Base-by-base conservation (phyloP, 768 basidiomycete species). In the Rhodotorula graminis region DNA sequence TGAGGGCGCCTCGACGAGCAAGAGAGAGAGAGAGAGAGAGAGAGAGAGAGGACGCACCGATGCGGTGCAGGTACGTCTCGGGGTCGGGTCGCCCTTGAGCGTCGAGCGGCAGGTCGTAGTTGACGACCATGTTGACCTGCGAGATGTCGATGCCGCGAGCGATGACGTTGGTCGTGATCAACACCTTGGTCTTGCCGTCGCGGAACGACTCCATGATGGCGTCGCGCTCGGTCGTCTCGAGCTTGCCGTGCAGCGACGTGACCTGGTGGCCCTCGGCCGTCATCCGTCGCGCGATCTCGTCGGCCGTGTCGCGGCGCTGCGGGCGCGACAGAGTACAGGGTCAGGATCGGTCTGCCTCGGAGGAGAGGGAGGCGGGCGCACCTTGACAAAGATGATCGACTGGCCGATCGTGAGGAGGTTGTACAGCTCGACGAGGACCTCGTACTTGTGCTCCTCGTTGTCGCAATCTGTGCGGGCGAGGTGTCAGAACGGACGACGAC, bases 51-150 rank as follows among this genome's bases (percentile, higher is more conserved):
- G 14, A 83, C 88, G 47, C 67, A 92, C 94, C 95, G 70, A 99
- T 97, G 74, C 96, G 89, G 82, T 99, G 96, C 59, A 98, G 89
- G 80, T 99, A 99, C 1, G 95, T 98, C 84, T 98, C 96, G 59
- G 93, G 85, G 80, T 99, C 96, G 0, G 93, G 92, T 70, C 77
- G 70, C 82, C 84, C 76, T 81, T 70, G 64, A 3, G 69, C 85
- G 72, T 90, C 89, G 33, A 80, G 81, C 5, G 75, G 80, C 37
- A 78, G 33, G 73, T 79, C 83, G 80, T 98, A 99, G 83, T 98
- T 98, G 81, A 99, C 93, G n/a, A 98, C 95, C 93, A 99, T 93
- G 84, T 97, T 99, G 78, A 99, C 96, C 83, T 97, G 95, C 67
- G 93, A 85, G 79, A 99, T 96, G 78, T 99, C 96, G 83, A 99